Base-by-base conservation (phyloP, 2,329 filamentous ascomycete genomes). In the Pseudogymnoascus sp. region DNA sequence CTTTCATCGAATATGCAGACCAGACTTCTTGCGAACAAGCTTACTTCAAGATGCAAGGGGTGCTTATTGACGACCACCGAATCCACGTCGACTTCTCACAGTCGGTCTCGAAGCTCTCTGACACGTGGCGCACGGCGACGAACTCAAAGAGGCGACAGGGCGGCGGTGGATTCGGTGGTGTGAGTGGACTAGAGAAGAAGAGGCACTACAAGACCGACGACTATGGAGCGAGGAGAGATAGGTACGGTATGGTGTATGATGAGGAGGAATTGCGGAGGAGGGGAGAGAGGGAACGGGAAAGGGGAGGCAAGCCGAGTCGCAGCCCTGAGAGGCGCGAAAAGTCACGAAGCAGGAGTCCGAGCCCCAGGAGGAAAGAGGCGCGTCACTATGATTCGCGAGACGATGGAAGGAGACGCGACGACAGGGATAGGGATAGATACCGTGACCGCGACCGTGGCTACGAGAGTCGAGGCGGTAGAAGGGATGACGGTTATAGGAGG, bases 71-170 rank as follows among this genome's bases (percentile, higher is more conserved):
- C 71, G 94, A 99, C 70, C 90, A 96, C 67, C 88, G 94, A 42
- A 99, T 99, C 66, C 94, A 99, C 72, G 94, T 99, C 62, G 94
- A 99, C 76, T 99, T 99, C 75, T 97, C 92, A 9, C 94, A 99
- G 77, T 96, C 91, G 72, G 94, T 92, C 65, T 84, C 87, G 65
- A 93, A 91, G 72, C 78, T 99, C 6, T 94, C 91, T 51, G 91
- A 96, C 65, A 87, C 87, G 13, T 99, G 94, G 94, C 84, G 94
- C 65, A 88, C 85, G 64, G 87, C 88, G 42, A 91, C 92, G 17
- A 96, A 96, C 71, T 84, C 82, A 41, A 97, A 96, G 77, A 84
- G 93, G 55, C 77, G 80, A 71, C 74, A 78, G 2, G 76, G 76
- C 15, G 80, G 80, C 33, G 91, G 91, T 61, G 94, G 94, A 5